Conservation (phyloP, 768 basidiomycete species). For the Trametes cingulata region DNA sequence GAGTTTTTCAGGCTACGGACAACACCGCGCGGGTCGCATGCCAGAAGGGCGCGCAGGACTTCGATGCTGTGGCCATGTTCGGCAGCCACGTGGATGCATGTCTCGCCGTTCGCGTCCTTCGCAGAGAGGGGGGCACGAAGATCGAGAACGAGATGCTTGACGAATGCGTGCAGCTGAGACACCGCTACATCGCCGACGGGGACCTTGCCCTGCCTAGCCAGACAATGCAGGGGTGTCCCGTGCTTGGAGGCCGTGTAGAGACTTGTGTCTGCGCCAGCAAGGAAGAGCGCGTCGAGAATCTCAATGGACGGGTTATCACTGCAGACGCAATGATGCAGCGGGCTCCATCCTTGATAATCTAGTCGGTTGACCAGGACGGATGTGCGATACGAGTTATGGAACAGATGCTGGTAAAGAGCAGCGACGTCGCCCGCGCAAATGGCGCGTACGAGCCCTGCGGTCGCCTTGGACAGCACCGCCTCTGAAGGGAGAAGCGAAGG, state of each 20-base stretch:
- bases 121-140: slow-evolving; percentile 70
- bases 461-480: slow-evolving; percentile 8
- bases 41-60: slow-evolving; percentile 61
- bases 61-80: slow-evolving; percentile 69
- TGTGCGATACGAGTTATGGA: slow-evolving; percentile 35
- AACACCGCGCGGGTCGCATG: slow-evolving; percentile 58
- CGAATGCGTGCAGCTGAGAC: slow-evolving; percentile 53
- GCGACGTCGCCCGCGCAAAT: slow-evolving; percentile 14
- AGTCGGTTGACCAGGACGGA: slow-evolving; percentile 60
- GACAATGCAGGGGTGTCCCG: slow-evolving; percentile 68
- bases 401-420: slow-evolving; percentile 23
- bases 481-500: slow-evolving; percentile 10
- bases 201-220: slow-evolving; percentile 43
- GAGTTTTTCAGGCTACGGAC: slow-evolving; percentile 66
- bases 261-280: slow-evolving; percentile 73
- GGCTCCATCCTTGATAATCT: slow-evolving; percentile 70
- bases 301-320: slow-evolving; percentile 55
- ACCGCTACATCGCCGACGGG: slow-evolving; percentile 22
- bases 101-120: slow-evolving; percentile 66
- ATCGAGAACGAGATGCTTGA: slow-evolving; percentile 67
- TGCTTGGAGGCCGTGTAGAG: slow-evolving; percentile 60
- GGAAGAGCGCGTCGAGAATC: slow-evolving; percentile 69
- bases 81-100: slow-evolving; percentile 79
- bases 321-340: slow-evolving; percentile 69
- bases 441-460: slow-evolving; percentile 16